Percentiles rank a stretch among this genome's conserved stretches.
Conservation (phyloP, 2,329 filamentous ascomycete species). For the Mycogone perniciosa region DNA sequence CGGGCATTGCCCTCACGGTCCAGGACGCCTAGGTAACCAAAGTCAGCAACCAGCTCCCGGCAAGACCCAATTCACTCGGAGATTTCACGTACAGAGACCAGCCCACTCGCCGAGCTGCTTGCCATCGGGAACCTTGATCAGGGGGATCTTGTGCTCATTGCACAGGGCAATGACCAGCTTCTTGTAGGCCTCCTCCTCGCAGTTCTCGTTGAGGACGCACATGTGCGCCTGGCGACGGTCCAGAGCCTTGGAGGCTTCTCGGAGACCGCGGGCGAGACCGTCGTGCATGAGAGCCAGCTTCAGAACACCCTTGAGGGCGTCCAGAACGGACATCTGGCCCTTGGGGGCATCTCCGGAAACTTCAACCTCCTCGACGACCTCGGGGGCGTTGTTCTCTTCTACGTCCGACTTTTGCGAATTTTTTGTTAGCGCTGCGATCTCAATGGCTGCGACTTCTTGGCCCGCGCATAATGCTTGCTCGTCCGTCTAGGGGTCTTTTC, state of each 20-base stretch:
- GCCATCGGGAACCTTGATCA: slow-evolving; percentile 99
- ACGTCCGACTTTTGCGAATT: slow-evolving; percentile 76
- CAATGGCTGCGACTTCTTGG: slow-evolving; percentile 2
- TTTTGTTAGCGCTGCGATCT: slow-evolving; percentile 18
- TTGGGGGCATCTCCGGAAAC: slow-evolving; percentile 87
- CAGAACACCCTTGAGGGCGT: slow-evolving; percentile 97
- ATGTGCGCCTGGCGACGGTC: slow-evolving; percentile 99
- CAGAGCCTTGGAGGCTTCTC: slow-evolving; percentile 97
- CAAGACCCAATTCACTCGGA: background rate
- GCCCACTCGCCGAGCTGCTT: slow-evolving; percentile 99
- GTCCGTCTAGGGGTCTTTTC: slow-evolving; percentile 5
- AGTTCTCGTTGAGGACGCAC: slow-evolving; percentile 99
- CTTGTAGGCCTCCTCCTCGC: slow-evolving; percentile 99
- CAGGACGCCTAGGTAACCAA: slow-evolving; percentile 65
- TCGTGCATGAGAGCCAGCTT: slow-evolving; percentile 99
- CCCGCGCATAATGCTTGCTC: slow-evolving; percentile 12
- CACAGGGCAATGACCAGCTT: slow-evolving; percentile 98
- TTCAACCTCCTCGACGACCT: slow-evolving; percentile 85
- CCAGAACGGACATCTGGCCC: slow-evolving; percentile 95
- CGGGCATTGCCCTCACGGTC: slow-evolving; percentile 99
- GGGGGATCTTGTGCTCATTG: slow-evolving; percentile 98
- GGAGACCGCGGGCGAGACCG: slow-evolving; percentile 95
- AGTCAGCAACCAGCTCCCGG: slow-evolving; percentile 24
- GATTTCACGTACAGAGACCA: slow-evolving; percentile 79
- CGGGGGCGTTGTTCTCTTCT: slow-evolving; percentile 95